phyloP scores from a whole-genome alignment of 2,329 filamentous ascomycete genomes.

The Verticillium nubilum region DNA sequence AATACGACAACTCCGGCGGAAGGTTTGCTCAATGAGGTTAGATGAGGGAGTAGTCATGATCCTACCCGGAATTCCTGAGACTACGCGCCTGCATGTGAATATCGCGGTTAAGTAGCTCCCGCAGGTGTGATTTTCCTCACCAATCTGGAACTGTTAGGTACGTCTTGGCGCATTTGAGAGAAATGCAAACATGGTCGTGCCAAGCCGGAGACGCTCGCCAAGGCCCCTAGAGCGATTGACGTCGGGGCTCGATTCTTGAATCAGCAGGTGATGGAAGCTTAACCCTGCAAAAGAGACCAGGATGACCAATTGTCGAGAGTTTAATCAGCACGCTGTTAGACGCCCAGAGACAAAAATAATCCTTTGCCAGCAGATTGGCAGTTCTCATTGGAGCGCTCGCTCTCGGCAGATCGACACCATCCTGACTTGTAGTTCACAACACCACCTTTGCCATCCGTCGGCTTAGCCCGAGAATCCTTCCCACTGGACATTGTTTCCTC shows the following conservation, averaged over 20 bases:
- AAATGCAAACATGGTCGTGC: neutral
- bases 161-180: neutral
- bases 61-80: neutral
- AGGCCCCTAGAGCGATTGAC: neutral
- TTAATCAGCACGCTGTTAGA: neutral
- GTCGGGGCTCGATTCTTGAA: neutral
- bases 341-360: neutral
- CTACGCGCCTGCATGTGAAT: neutral
- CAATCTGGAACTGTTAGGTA: neutral
- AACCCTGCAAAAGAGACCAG: neutral
- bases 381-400: neutral
- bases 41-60: neutral
- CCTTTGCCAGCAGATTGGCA: neutral
- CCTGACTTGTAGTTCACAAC: neutral
- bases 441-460: too few relatives aligned
- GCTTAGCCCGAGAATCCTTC: too few relatives aligned
- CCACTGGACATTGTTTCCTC: too few relatives aligned
- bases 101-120: neutral
- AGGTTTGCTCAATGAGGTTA: neutral
- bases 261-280: neutral
- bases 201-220: neutral
- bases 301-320: neutral
- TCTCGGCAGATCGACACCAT: neutral
- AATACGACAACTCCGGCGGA: neutral
- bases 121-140: neutral